These are phyloP conservation scores for Coemansia pectinata DNA, from an alignment of 192 early-diverging fungal species.

Conservation along the genomic window DNA sequence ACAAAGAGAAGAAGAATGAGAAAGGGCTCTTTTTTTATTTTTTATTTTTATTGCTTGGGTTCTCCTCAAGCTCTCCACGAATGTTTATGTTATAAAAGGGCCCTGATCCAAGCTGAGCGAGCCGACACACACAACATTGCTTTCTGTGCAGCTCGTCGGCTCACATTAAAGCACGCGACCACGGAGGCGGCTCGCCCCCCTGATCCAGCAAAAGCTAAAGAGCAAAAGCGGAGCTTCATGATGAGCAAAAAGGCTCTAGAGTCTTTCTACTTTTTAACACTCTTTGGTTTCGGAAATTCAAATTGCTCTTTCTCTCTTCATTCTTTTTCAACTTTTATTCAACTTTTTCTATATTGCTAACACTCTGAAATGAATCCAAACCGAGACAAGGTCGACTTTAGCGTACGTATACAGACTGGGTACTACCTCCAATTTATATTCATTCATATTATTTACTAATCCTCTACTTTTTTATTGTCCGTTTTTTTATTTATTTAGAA, in stretches of 20 bases:
- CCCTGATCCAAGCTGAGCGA: too few species aligned
- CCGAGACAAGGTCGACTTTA: slow-evolving; percentile 23
- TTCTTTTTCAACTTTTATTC: background rate
- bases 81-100: too few species aligned
- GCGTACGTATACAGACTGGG: slow-evolving; percentile 11
- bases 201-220: background rate
- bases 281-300: background rate
- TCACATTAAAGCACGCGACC: background rate
- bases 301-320: background rate
- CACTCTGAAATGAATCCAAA: slow-evolving; percentile 19
- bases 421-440: background rate
- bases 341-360: background rate
- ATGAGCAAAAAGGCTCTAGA: background rate
- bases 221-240: background rate
- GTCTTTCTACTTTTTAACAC: background rate
- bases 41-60: too few species aligned
- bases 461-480: background rate
- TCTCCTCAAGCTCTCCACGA: too few species aligned
- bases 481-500: background rate
- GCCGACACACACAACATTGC: too few species aligned
- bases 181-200: background rate
- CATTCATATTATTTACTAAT: too few species aligned
- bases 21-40: too few species aligned
- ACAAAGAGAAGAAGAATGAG: background rate
- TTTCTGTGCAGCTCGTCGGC: background rate